Evolutionary conservation across 1,284 basidiomycete genomes (phyloP), one percentile per base, ranked within the genome.

Genomic region (Ganoderma lucidum): DNA sequence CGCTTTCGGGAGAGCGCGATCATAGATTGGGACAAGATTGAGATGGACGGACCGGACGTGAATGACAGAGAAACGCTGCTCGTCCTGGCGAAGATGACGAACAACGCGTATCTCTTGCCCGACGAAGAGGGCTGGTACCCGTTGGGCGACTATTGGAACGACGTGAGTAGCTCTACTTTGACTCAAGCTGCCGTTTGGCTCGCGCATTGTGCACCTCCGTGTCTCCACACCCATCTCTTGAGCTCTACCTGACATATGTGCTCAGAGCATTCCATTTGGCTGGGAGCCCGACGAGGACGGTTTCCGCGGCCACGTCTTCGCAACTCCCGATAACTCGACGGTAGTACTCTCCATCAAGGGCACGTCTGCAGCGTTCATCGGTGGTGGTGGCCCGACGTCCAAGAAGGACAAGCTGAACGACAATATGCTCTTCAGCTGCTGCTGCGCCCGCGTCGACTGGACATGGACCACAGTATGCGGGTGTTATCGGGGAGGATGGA

Each of bases 361-460:
- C 51, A 99, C 97, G 0, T 95, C 95, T 12, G 89, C 95, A 0
- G 90, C 89, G 5, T 72, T 94, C 19, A 87, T 97, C 60, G 93
- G 95, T 6, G 88, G 90, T 6, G 93, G 93, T 0, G 96, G 95
- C 0, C 92, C 95, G 17, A 99, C 97, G 15, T 86, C 88, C 1
- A 92, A 90, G 83, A 97, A 97, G 76, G 97, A 99, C 84, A 98
- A 95, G 82, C 80, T 93, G 63, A 99, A 98, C 80, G 96, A 98
- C 81, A 99, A 99, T 75, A 80, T 99, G n/a, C 83, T 99, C 66
- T 99, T 99, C 82, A 93, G 96, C 65, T 99, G 97, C 81, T 99
- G 97, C 82, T 99, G 97, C 80, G 98, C 98, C 0, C 86, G 90
- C 23, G 90, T 99, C 32, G 95, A 95, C 78, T 98, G 96, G 90